A percentile compares a stretch with the other conserved stretches of the same genome.
Conservation (phyloP, 768 basidiomycete genomes). For the Cystofilobasidium bisporidii region DNA sequence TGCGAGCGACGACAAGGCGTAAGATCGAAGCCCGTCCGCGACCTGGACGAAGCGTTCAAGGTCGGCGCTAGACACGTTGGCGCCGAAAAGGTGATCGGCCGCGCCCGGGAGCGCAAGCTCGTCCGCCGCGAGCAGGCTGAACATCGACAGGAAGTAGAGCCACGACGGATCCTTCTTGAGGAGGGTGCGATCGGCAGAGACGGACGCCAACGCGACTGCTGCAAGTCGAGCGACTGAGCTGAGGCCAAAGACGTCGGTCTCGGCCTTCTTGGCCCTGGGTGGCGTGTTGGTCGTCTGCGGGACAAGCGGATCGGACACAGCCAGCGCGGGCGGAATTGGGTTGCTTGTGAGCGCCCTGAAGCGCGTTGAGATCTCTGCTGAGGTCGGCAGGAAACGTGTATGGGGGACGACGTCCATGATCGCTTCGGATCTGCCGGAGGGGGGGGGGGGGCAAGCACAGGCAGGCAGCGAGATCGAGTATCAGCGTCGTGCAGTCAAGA, state of each 20-base stretch:
- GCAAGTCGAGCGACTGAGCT: constrained; percentile 58
- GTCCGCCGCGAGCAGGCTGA: constrained; percentile 58
- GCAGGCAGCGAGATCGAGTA: no score
- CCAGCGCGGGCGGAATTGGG: constrained; percentile 23
- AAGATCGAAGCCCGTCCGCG: constrained; percentile 42
- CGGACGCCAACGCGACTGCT: constrained; percentile 49
- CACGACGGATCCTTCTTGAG: constrained; percentile 57
- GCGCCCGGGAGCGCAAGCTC: constrained; percentile 49
- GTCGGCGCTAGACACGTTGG: constrained; percentile 41
- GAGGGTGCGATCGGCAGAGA: constrained; percentile 53
- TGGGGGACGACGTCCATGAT: not conserved
- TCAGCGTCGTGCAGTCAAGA: not conserved
- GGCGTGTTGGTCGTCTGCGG: constrained; percentile 40
- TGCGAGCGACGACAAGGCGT: constrained; percentile 50
- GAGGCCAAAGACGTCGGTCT: constrained; percentile 48
- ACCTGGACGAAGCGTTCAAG: constrained; percentile 47
- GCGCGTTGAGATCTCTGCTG: not conserved
- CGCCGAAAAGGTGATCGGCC: constrained; percentile 48
- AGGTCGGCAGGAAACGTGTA: constrained; percentile 8
- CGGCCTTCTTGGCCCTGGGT: constrained; percentile 32
- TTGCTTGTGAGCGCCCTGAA: not conserved
- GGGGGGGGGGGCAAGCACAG: no score
- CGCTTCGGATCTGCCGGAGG: not conserved
- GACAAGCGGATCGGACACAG: constrained; percentile 52
- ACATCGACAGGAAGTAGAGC: constrained; percentile 58